Conservation (phyloP, 78 protist species). For the Mantamonas sphyraenae region DNA sequence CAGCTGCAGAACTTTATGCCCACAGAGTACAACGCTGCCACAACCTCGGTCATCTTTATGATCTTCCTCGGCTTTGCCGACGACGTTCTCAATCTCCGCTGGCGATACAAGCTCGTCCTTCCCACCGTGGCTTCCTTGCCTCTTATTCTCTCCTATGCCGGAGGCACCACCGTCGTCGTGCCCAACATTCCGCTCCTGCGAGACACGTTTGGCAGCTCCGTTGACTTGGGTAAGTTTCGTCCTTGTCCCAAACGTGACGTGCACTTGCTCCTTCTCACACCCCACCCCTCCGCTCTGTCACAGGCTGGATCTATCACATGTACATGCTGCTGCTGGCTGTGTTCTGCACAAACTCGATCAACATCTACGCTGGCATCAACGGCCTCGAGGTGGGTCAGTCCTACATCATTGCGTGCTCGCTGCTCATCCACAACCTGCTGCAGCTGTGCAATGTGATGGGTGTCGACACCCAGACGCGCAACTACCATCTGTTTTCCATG, state of each 20-base stretch:
- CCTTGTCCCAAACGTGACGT: too few species aligned
- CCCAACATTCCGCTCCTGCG: conserved; percentile 45
- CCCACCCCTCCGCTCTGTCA: too few species aligned
- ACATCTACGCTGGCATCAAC: conserved; percentile 88
- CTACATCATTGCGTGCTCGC: conserved; percentile 55
- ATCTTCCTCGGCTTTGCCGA: conserved; percentile 95
- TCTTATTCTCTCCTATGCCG: conserved; percentile 14
- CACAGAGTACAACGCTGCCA: conserved; percentile 66
- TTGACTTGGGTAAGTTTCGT: too few species aligned
- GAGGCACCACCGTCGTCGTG: conserved; percentile 60
- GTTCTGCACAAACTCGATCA: conserved; percentile 94
- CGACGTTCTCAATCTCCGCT: conserved; percentile 89
- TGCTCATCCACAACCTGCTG: conserved; percentile 45
- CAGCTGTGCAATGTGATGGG: conserved; percentile 12
- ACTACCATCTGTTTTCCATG: conserved; percentile 57
- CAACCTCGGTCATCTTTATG: conserved; percentile 73
- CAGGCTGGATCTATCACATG: conserved; percentile 72
- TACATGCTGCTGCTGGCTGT: conserved; percentile 73
- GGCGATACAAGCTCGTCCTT: conserved; percentile 80
- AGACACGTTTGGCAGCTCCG: background rate
- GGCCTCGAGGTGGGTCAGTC: conserved; percentile 90
- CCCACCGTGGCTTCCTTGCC: conserved; percentile 81
- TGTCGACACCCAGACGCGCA: background rate
- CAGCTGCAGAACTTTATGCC: background rate
- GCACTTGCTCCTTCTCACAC: too few species aligned